phyloP scores from a whole-genome alignment of 352 stramenopile species.

The Phytophthora pluvialis region DNA sequence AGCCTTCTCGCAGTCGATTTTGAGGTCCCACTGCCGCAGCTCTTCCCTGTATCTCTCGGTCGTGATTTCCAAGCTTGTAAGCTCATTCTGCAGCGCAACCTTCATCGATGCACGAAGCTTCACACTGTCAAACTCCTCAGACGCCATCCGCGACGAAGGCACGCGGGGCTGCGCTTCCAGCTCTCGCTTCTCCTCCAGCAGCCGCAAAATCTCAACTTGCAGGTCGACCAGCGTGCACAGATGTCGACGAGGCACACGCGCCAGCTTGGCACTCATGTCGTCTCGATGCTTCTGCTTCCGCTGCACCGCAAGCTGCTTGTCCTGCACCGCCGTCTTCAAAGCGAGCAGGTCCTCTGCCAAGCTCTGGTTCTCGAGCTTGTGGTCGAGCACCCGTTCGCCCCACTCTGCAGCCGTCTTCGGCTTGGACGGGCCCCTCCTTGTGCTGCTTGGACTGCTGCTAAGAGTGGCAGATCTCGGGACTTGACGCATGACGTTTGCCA shows the following conservation, averaged over 20 bases:
- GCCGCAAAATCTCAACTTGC: conserved; percentile 55
- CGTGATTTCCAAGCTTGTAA: conserved; percentile 44
- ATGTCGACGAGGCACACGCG: conserved; percentile 48
- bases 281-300: conserved; percentile 40
- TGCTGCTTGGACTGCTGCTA: neutral
- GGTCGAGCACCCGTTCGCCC: conserved; percentile 48
- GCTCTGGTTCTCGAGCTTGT: conserved; percentile 53
- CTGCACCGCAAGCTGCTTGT: conserved; percentile 26
- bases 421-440: neutral
- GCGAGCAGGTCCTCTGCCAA: conserved; percentile 39
- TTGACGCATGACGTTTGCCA: conserved; percentile 39
- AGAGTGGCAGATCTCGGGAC: conserved; percentile 8
- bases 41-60: conserved; percentile 46
- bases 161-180: conserved; percentile 38
- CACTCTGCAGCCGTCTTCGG: conserved; percentile 47
- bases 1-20: conserved; percentile 56
- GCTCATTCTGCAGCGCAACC: conserved; percentile 49
- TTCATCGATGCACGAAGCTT: conserved; percentile 13
- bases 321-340: conserved; percentile 39
- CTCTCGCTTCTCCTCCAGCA: conserved; percentile 53
- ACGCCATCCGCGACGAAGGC: neutral
- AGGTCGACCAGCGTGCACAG: conserved; percentile 57
- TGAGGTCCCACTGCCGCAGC: conserved; percentile 46
- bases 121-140: neutral
- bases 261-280: conserved; percentile 40